Conservation (phyloP, 305 asterid genomes). For the Fraxinus sp. region DNA sequence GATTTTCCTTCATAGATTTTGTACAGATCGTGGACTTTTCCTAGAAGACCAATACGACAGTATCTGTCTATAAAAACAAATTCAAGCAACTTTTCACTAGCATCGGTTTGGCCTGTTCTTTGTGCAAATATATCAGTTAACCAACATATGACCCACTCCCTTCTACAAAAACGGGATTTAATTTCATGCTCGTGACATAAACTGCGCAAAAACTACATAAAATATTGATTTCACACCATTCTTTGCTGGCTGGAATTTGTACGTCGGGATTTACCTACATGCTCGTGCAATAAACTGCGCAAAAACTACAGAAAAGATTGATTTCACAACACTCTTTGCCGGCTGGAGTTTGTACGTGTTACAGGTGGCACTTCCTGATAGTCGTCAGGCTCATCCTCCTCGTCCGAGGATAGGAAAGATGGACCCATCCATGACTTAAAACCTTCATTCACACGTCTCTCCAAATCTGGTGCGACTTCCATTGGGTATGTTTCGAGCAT, state of each 20-base stretch:
- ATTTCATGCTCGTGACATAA: not conserved
- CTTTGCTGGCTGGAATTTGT: constrained; percentile 56
- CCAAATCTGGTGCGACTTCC: constrained; percentile 72
- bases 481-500: constrained; percentile 80
- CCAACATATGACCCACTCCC: not conserved
- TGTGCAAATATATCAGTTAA: not conserved
- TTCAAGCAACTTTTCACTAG: not conserved
- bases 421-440: constrained; percentile 98
- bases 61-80: not conserved
- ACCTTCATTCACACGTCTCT: constrained; percentile 73
- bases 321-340: constrained; percentile 49
- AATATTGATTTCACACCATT: constrained; percentile 23
- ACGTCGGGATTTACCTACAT: not conserved
- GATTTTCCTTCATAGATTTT: not conserved
- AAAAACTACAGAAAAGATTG: not conserved
- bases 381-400: constrained; percentile 76
- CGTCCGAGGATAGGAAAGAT: constrained; percentile 78
- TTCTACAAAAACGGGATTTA: not conserved
- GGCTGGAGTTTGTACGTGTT: constrained; percentile 43
- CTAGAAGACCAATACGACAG: not conserved
- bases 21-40: not conserved
- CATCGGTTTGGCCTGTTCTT: not conserved
- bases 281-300: not conserved
- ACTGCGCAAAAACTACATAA: not conserved
- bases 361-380: constrained; percentile 48